Evolutionary conservation across 2,329 filamentous ascomycete genomes (phyloP).

Genomic region (Graphilbum fragrans): DNA sequence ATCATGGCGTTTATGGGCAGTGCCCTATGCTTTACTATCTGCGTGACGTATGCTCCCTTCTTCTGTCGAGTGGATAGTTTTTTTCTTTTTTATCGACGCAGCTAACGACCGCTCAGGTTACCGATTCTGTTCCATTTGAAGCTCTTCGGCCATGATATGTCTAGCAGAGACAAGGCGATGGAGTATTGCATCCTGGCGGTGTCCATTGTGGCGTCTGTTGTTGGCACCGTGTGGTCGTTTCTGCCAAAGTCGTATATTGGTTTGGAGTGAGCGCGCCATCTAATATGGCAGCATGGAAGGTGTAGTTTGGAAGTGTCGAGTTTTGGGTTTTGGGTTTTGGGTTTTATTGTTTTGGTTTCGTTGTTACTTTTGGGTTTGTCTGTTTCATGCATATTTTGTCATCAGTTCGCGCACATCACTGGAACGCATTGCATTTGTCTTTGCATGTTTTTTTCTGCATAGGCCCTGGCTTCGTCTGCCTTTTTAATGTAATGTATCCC

Average conservation of each 20-base stretch:
- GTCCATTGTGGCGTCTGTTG: conserved; percentile 55
- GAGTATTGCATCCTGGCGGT: conserved; percentile 59
- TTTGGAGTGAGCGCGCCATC: too few species aligned
- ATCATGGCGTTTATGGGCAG: conserved; percentile 89
- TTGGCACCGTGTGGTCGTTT: conserved; percentile 82
- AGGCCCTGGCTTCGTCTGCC: too few species aligned
- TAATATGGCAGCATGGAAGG: too few species aligned
- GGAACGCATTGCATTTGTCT: too few species aligned
- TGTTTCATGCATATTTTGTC: too few species aligned
- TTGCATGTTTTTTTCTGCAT: too few species aligned
- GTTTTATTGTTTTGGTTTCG: not conserved
- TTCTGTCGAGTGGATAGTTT: not conserved
- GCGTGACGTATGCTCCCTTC: conserved; percentile 50
- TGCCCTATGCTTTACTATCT: conserved; percentile 86
- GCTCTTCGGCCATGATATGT: conserved; percentile 67
- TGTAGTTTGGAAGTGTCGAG: too few species aligned
- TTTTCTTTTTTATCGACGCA: not conserved
- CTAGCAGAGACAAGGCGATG: conserved; percentile 46
- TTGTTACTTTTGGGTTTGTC: too few species aligned
- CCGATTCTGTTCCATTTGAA: conserved; percentile 84
- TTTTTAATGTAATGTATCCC: too few species aligned
- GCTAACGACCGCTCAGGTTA: conserved; percentile 30
- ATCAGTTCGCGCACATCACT: too few species aligned
- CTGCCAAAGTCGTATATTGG: conserved; percentile 66
- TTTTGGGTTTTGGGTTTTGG: not conserved